These are phyloP conservation scores for Botrytis byssoidea DNA, from an alignment of 2,329 filamentous ascomycete genomes.

Conservation along the genomic window DNA sequence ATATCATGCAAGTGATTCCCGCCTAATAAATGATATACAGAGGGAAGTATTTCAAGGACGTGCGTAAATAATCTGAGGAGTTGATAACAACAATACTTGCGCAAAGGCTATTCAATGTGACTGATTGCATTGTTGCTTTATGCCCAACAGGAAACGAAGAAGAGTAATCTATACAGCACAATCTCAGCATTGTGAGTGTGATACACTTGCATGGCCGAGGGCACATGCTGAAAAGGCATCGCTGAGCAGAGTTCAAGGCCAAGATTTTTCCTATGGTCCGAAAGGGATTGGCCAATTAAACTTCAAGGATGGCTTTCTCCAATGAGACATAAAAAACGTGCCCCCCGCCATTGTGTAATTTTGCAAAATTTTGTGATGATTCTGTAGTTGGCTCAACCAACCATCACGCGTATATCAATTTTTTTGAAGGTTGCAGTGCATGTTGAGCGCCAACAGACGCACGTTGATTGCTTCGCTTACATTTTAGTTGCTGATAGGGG, in stretches of 20 bases:
- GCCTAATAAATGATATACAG: constrained; percentile 15
- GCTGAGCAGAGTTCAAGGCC: constrained; percentile 7
- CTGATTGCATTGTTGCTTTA: neutral
- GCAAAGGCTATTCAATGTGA: neutral
- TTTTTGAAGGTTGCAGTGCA: constrained; percentile 14
- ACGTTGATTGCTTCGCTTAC: constrained; percentile 21
- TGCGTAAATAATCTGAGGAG: neutral
- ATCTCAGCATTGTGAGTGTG: constrained; percentile 7
- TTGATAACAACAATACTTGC: neutral
- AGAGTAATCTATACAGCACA: neutral
- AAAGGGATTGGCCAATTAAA: constrained; percentile 20
- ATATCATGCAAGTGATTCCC: constrained; percentile 16
- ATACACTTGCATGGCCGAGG: constrained; percentile 12
- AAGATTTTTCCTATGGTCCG: constrained; percentile 16
- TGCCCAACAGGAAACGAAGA: neutral
- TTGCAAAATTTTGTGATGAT: constrained; percentile 8
- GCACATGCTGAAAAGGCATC: neutral
- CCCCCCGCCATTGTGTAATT: constrained; percentile 14
- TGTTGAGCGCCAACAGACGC: constrained; percentile 17
- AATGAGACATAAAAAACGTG: constrained; percentile 17
- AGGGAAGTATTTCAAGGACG: neutral
- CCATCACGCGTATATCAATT: neutral
- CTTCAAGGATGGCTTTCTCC: neutral
- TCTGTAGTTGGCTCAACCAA: constrained; percentile 9
- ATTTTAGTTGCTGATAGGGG: constrained; percentile 3